Percentiles rank a stretch among this genome's conserved stretches.
Evolutionary conservation across 257 asterid species (phyloP).

Genomic region (Ballota nigra): DNA sequence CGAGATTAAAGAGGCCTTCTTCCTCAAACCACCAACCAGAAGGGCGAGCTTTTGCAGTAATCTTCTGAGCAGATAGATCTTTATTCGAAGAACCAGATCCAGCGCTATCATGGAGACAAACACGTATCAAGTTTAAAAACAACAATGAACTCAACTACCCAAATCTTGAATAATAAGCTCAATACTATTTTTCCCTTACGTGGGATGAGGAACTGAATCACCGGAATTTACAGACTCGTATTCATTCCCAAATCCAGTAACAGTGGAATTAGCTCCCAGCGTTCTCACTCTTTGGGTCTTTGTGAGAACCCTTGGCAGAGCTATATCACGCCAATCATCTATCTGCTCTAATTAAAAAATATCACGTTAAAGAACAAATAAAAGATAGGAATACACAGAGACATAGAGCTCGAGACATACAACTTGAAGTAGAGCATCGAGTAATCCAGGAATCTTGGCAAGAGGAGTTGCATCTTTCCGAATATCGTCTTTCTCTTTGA

Average conservation of each 20-base stretch:
- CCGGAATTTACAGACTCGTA: slow-evolving; percentile 61
- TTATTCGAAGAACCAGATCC: slow-evolving; percentile 59
- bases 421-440: slow-evolving; percentile 93
- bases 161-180: slow-evolving; percentile 2
- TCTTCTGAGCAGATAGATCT: slow-evolving; percentile 57
- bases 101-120: slow-evolving; percentile 33
- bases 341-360: slow-evolving; percentile 51
- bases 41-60: slow-evolving; percentile 49
- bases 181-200: slow-evolving; percentile 35
- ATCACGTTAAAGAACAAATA: background rate
- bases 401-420: slow-evolving; percentile 45
- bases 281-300: slow-evolving; percentile 70
- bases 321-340: slow-evolving; percentile 98
- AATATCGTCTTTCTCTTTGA: slow-evolving; percentile 95
- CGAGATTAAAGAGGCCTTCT: slow-evolving; percentile 90
- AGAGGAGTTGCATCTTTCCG: slow-evolving; percentile 96
- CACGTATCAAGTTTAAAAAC: slow-evolving; percentile 5
- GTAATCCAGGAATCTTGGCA: slow-evolving; percentile 90
- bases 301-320: slow-evolving; percentile 77
- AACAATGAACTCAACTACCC: slow-evolving; percentile 3
- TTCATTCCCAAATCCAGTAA: slow-evolving; percentile 85
- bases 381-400: background rate
- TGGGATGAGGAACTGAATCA: slow-evolving; percentile 55
- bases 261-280: slow-evolving; percentile 71
- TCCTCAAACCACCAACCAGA: slow-evolving; percentile 97